These are phyloP conservation scores for Yarrowia deformans DNA, from an alignment of 805 yeast genomes.

Conservation along the genomic window DNA sequence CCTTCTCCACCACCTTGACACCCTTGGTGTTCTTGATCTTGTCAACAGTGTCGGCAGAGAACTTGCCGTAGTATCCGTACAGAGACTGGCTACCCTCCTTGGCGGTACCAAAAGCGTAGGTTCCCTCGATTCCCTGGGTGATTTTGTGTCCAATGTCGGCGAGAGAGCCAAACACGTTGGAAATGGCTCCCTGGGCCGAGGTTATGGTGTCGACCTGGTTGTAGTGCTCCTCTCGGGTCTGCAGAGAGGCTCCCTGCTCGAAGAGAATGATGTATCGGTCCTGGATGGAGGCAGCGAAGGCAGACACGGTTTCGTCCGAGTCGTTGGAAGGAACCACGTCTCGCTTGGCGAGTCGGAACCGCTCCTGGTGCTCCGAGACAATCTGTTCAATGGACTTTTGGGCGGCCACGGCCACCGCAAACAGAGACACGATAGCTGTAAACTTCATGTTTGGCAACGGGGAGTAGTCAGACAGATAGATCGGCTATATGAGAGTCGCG, in stretches of 20 bases:
- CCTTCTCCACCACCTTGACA: conserved; percentile 70
- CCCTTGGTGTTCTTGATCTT: conserved; percentile 59
- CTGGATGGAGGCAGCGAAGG: conserved; percentile 14
- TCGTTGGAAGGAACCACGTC: conserved; percentile 22
- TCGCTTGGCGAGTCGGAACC: conserved; percentile 26
- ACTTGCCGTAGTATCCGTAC: conserved; percentile 58
- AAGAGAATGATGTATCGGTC: conserved; percentile 40
- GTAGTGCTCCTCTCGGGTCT: conserved; percentile 38
- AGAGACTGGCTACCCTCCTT: conserved; percentile 48
- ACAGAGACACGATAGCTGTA: conserved; percentile 23
- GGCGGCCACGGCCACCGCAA: conserved; percentile 35
- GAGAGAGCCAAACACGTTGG: conserved; percentile 20
- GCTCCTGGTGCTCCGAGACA: conserved; percentile 26
- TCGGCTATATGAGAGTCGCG: conserved; percentile 15
- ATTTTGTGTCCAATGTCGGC: conserved; percentile 18
- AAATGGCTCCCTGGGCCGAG: conserved; percentile 13
- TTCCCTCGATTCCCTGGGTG: conserved; percentile 42
- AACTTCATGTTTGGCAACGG: conserved; percentile 13
- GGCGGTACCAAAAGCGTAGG: conserved; percentile 37
- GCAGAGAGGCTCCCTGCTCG: conserved; percentile 34
- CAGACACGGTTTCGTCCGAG: conserved; percentile 26
- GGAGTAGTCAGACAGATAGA: not conserved
- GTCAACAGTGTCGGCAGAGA: conserved; percentile 55
- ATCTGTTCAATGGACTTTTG: conserved; percentile 33
- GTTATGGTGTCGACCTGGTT: conserved; percentile 26